phyloP scores from a whole-genome alignment of 2,329 filamentous ascomycete genomes.

The Septoria linicola region DNA sequence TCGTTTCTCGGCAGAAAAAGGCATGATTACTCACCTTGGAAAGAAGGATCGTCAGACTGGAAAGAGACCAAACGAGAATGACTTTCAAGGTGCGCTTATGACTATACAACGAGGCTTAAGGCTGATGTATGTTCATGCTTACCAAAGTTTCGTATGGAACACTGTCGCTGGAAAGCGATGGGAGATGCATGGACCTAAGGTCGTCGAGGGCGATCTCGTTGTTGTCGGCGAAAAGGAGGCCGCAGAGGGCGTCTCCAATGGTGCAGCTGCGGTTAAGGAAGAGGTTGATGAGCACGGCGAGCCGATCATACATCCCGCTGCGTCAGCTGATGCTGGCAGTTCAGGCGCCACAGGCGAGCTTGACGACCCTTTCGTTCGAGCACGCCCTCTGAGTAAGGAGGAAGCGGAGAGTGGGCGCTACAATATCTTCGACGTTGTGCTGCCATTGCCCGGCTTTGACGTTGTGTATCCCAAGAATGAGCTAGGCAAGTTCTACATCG shows the following conservation, averaged over 20 bases:
- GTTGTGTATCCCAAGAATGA: constrained; percentile 82
- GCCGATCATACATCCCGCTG: constrained; percentile 60
- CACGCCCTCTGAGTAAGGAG: constrained; percentile 70
- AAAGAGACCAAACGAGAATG: constrained; percentile 54
- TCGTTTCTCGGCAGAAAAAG: constrained; percentile 77
- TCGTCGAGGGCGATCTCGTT: constrained; percentile 83
- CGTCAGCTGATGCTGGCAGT: constrained; percentile 15
- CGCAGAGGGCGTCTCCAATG: constrained; percentile 39
- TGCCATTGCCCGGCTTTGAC: constrained; percentile 90
- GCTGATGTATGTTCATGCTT: constrained; percentile 95
- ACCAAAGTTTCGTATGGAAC: constrained; percentile 96
- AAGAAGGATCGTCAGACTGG: constrained; percentile 45
- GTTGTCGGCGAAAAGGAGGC: constrained; percentile 60
- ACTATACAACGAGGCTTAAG: constrained; percentile 78
- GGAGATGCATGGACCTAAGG: constrained; percentile 67
- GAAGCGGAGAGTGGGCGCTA: constrained; percentile 76
- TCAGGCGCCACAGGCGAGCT: constrained; percentile 46
- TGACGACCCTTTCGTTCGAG: constrained; percentile 64
- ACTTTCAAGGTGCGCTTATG: constrained; percentile 78
- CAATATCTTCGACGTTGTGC: constrained; percentile 81
- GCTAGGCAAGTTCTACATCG: constrained; percentile 77
- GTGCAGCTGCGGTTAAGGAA: constrained; percentile 36
- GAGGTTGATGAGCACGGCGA: constrained; percentile 63
- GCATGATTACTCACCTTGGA: constrained; percentile 74
- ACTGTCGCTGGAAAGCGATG: constrained; percentile 77